Evolutionary conservation across 1,284 basidiomycete genomes (phyloP).

Genomic region (Boletellus deceptivus): DNA sequence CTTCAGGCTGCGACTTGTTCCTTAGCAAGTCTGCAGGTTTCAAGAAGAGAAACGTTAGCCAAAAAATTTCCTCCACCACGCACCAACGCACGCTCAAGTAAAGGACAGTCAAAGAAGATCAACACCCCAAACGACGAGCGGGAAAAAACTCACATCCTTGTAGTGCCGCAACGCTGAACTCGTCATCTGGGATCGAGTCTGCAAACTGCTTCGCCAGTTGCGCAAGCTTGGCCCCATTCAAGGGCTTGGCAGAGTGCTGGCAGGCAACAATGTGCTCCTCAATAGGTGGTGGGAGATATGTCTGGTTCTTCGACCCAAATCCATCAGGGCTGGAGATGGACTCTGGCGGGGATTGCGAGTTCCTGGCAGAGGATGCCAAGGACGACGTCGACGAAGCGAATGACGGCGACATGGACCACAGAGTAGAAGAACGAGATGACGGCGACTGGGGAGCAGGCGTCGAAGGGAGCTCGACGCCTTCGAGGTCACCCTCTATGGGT

Average conservation of each 20-base stretch:
- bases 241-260: conserved; percentile 59
- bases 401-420: conserved; percentile 39
- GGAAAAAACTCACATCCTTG: conserved; percentile 70
- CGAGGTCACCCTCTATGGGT: conserved; percentile 49
- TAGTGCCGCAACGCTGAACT: conserved; percentile 81
- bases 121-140: conserved; percentile 8
- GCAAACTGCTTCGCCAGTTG: conserved; percentile 71
- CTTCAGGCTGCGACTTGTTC: conserved; percentile 76
- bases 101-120: conserved; percentile 4
- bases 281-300: conserved; percentile 62
- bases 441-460: conserved; percentile 35
- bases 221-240: conserved; percentile 60
- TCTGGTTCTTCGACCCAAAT: conserved; percentile 56
- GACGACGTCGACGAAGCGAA: conserved; percentile 36
- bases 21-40: conserved; percentile 61
- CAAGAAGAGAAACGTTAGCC: conserved; percentile 17
- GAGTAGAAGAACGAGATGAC: conserved; percentile 31
- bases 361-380: conserved; percentile 29
- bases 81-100: conserved; percentile 15
- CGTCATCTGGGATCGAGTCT: conserved; percentile 71
- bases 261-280: conserved; percentile 56
- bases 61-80: conserved; percentile 8
- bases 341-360: conserved; percentile 27
- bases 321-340: conserved; percentile 33
- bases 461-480: conserved; percentile 46